Percentiles rank a stretch among this genome's conserved stretches.
phyloP scores from a whole-genome alignment of 1,139 yeast species.

The Pichia sp. region DNA sequence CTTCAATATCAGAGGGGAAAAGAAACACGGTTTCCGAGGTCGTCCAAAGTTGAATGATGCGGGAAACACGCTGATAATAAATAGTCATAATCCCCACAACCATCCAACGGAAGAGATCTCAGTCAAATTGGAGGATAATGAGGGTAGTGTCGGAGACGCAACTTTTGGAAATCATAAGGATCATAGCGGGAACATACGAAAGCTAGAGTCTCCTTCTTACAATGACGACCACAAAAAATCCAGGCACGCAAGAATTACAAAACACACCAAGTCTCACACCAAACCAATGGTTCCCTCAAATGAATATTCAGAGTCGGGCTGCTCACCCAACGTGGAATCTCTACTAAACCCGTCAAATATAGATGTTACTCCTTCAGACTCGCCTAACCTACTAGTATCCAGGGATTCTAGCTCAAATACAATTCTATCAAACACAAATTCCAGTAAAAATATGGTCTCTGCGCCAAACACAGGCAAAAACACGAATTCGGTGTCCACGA shows the following conservation, averaged over 20 bases:
- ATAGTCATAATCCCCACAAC: not conserved
- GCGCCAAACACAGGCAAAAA: not conserved
- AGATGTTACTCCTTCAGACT: not conserved
- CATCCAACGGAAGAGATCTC: not conserved
- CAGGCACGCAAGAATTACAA: not conserved
- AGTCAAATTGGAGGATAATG: not conserved
- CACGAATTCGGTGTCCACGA: constrained; percentile 2
- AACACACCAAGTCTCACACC: not conserved
- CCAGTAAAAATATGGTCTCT: not conserved
- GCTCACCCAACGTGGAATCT: not conserved
- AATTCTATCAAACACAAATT: not conserved
- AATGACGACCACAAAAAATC: too few species aligned
- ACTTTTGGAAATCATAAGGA: not conserved
- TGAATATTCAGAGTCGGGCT: not conserved
- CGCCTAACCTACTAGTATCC: not conserved
- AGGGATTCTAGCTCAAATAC: constrained; percentile 4
- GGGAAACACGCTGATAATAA: not conserved
- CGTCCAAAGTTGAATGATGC: constrained; percentile 29
- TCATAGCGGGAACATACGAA: not conserved
- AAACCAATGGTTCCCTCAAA: not conserved
- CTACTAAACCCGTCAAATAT: not conserved
- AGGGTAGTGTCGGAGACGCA: not conserved
- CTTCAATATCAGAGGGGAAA: constrained; percentile 30
- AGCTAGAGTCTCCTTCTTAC: too few species aligned
- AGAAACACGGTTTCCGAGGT: constrained; percentile 35